A percentile compares a stretch with the other conserved stretches of the same genome.
These are phyloP conservation scores for Dryas drummondii DNA, from an alignment of 306 rosid species.

Conservation along the genomic window DNA sequence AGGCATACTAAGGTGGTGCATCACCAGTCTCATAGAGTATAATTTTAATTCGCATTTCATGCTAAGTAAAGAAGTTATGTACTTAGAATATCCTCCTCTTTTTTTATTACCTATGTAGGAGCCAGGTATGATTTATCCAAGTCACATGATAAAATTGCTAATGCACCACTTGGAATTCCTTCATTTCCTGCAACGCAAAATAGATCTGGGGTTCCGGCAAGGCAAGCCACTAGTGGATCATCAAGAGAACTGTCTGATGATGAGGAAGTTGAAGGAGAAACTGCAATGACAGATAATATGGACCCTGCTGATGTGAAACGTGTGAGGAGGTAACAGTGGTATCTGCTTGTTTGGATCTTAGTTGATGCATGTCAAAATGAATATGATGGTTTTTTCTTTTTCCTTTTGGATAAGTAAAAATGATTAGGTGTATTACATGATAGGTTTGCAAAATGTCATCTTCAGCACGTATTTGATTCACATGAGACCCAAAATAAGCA, in stretches of 20 bases:
- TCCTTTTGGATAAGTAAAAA: neutral
- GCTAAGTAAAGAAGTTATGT: conserved; percentile 7
- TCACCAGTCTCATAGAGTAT: neutral
- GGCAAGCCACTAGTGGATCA: conserved; percentile 71
- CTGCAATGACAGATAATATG: conserved; percentile 53
- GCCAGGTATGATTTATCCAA: conserved; percentile 55
- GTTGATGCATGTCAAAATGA: neutral
- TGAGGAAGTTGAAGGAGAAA: conserved; percentile 86
- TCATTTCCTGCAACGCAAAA: conserved; percentile 42
- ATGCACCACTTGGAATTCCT: conserved; percentile 42
- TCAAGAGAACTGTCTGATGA: conserved; percentile 80
- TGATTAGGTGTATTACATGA: neutral
- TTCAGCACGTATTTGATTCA: neutral
- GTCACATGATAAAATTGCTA: conserved; percentile 53
- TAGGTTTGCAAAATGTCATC: neutral
- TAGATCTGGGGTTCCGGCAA: conserved; percentile 38
- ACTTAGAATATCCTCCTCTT: conserved; percentile 11
- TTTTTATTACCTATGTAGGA: conserved; percentile 51
- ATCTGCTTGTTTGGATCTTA: neutral
- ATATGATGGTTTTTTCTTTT: neutral
- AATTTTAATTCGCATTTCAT: neutral
- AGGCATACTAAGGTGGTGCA: too few relatives aligned
- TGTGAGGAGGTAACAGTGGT: conserved; percentile 71
- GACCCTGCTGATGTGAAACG: conserved; percentile 76
- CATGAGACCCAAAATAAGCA: neutral